Percentiles rank a stretch among this genome's conserved stretches.
Evolutionary conservation across 202 grass and related monocot species (phyloP).

Genomic region (Brachypodium distachyon): DNA sequence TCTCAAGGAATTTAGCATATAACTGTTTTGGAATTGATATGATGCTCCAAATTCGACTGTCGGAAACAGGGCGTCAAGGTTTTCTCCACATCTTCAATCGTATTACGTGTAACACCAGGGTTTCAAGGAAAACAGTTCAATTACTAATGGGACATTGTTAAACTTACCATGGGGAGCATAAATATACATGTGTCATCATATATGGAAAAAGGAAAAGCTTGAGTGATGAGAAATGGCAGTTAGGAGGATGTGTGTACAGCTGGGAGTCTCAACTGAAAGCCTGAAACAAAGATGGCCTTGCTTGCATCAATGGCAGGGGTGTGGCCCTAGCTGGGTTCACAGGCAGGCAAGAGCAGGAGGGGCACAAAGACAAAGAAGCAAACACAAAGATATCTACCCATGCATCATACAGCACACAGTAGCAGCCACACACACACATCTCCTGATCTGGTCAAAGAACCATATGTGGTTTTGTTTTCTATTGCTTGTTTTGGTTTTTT

Average conservation of each 20-base stretch:
- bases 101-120: neutral
- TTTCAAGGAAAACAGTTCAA: too few relatives aligned
- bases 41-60: neutral
- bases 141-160: neutral
- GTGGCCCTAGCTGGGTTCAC: conserved; percentile 24
- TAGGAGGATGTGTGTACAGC: conserved; percentile 35
- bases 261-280: conserved; percentile 46
- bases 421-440: conserved; percentile 11
- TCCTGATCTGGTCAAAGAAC: conserved; percentile 59
- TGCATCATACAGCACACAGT: conserved; percentile 20
- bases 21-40: too few relatives aligned
- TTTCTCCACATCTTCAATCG: neutral
- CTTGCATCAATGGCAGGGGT: conserved; percentile 38
- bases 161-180: neutral
- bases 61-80: neutral
- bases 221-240: conserved; percentile 19
- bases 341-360: neutral
- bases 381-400: conserved; percentile 41
- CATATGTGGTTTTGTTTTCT: conserved; percentile 29
- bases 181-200: neutral
- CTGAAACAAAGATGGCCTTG: conserved; percentile 37
- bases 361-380: conserved; percentile 47
- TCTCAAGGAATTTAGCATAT: neutral
- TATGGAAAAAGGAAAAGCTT: neutral
- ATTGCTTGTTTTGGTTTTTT: conserved; percentile 34